phyloP scores from a whole-genome alignment of 768 basidiomycete species.

The Dentipellis sp. region DNA sequence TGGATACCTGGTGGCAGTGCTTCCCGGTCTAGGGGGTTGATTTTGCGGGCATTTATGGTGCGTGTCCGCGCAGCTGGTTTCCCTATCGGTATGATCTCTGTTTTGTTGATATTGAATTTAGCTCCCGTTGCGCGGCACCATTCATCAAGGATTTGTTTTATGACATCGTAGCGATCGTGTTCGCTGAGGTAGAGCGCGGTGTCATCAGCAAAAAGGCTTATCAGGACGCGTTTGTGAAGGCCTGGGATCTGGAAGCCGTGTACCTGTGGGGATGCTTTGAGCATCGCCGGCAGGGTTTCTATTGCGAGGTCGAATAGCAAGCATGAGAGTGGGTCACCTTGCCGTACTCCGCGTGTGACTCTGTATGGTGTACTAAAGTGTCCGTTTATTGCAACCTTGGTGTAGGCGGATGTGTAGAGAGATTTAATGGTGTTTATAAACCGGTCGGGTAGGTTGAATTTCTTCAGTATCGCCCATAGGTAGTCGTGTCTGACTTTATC shows the following conservation, averaged over 20 bases:
- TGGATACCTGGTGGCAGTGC: not conserved
- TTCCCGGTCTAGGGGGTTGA: not conserved
- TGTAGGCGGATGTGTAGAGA: not conserved
- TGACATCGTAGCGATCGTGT: constrained; percentile 18
- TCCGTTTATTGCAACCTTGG: not conserved
- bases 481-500: constrained; percentile 1
- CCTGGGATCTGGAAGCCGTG: not conserved
- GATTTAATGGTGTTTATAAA: not conserved
- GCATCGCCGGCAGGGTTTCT: not conserved
- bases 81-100: constrained; percentile 28
- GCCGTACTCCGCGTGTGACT: not conserved
- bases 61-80: constrained; percentile 5
- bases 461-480: not conserved
- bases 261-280: not conserved
- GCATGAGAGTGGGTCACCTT: constrained; percentile 4
- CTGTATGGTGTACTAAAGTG: not conserved
- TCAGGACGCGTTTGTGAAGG: not conserved
- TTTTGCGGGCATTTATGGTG: not conserved
- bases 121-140: constrained; percentile 36
- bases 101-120: constrained; percentile 34
- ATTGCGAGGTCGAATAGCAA: constrained; percentile 2
- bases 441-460: not conserved
- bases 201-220: not conserved
- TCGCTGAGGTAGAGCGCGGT: constrained; percentile 18
- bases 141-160: constrained; percentile 19